These are phyloP conservation scores for Trametes coccinea DNA, from an alignment of 768 basidiomycete species.

Conservation along the genomic window DNA sequence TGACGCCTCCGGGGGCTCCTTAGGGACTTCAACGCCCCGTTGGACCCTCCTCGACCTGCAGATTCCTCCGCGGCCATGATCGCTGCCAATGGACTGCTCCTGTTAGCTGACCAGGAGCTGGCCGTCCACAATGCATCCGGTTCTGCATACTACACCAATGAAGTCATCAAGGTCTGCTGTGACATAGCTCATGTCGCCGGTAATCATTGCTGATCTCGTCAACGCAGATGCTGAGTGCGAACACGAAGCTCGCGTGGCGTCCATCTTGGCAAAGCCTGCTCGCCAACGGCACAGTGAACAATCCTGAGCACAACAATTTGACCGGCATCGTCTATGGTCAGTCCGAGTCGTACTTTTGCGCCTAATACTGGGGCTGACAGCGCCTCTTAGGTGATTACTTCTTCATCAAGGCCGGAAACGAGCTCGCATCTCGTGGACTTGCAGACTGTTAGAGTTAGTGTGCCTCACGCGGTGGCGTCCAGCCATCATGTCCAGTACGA, in stretches of 20 bases:
- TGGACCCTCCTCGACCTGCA: constrained; percentile 55
- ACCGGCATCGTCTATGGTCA: constrained; percentile 63
- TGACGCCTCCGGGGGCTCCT: neutral
- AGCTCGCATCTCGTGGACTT: constrained; percentile 47
- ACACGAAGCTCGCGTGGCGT: constrained; percentile 55
- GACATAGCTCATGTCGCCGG: no score
- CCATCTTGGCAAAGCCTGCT: constrained; percentile 64
- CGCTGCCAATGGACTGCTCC: constrained; percentile 57
- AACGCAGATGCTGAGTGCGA: constrained; percentile 45
- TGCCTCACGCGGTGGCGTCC: neutral
- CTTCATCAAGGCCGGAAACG: constrained; percentile 56
- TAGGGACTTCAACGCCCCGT: constrained; percentile 76
- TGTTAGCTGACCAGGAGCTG: constrained; percentile 48
- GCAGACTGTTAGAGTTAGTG: constrained; percentile 22
- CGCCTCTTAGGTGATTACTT: constrained; percentile 59
- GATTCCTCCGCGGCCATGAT: constrained; percentile 73
- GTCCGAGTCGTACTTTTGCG: constrained; percentile 1
- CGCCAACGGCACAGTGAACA: constrained; percentile 66
- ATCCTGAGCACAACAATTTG: constrained; percentile 50
- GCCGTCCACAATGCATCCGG: constrained; percentile 35
- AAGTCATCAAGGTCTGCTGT: constrained; percentile 48
- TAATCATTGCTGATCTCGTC: neutral
- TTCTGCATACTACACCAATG: constrained; percentile 43
- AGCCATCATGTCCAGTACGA: neutral
- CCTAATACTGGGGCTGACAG: neutral